Evolutionary conservation across 495 filamentous ascomycete genomes (phyloP).

Genomic region (Talaromyces ruber): DNA sequence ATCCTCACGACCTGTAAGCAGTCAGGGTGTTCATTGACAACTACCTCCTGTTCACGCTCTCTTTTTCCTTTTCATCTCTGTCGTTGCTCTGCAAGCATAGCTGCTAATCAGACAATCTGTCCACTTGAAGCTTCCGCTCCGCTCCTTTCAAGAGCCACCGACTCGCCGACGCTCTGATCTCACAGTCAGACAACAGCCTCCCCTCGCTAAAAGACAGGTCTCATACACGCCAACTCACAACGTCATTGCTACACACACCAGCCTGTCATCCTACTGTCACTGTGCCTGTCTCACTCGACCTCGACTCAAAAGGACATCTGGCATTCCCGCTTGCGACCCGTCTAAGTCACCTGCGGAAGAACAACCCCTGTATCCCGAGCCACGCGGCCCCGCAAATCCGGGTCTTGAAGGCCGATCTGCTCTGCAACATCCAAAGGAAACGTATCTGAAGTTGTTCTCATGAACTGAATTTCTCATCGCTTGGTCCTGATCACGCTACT

Average conservation of each 20-base stretch:
- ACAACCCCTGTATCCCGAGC: not conserved
- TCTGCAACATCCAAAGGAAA: not conserved
- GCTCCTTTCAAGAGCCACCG: not conserved
- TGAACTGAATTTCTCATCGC: not conserved
- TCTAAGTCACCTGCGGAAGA: not conserved
- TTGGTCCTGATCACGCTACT: not conserved
- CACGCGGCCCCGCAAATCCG: not conserved
- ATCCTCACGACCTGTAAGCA: not conserved
- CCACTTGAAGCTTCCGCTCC: not conserved
- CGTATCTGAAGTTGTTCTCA: not conserved
- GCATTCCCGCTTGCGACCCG: not conserved
- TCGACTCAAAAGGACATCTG: conserved; percentile 4
- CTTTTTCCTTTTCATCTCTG: not conserved
- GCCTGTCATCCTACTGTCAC: not conserved
- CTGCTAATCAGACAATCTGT: not conserved
- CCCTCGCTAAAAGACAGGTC: not conserved
- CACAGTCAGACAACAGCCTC: not conserved
- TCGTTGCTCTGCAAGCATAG: not conserved
- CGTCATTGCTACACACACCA: not conserved
- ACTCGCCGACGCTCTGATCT: not conserved
- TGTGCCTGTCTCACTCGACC: not conserved
- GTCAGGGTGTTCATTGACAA: not conserved
- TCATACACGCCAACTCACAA: not conserved
- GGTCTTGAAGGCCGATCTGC: not conserved
- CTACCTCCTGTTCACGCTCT: not conserved